Base-by-base conservation (phyloP, 257 asterid genomes). In the Ocimum tenuiflorum region DNA sequence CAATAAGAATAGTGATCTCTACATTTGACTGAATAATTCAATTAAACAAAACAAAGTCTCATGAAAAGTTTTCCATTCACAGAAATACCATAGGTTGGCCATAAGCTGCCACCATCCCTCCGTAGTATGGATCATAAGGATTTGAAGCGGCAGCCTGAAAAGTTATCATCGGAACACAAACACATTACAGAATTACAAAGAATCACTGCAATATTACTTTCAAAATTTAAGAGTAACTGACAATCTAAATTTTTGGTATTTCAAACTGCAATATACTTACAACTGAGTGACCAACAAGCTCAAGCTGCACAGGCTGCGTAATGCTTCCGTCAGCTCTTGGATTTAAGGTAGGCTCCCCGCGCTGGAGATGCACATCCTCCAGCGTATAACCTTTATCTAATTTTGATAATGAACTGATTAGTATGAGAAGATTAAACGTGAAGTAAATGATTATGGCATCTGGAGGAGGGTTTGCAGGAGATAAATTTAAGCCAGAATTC, bases 51-150 rank as follows among this genome's bases (percentile, higher is more conserved):
- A 36, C 8, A 11, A 7, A 13, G 42, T 3, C 42, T 0, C 42
- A 36, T 3, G 12, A 36, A 4, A 36, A 36, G 1, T 0, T 7
- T 8, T 7, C 13, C n/a, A 36, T 7, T 10, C 15, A 63, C 56
- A 15, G 60, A 33, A 85, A 42, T 86, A 86, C 96, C 94, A 86
- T 72, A 60, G 89, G 94, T 64, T 88, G 95, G 31, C 94, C 95
- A 77, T 81, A 88, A 65, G 89, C 79, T 60, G 91, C 82, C 83
- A 88, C 52, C 86, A 87, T 83, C 69, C 89, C 89, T 58, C 94
- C 96, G 61, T 79, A 83, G 75, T 72, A 85, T 31, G 83, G 83
- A 71, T 85, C 88, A 22, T 80, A 85, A 8, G 86, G 85, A 72
- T 74, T 76, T 47, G 91, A 33, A 19, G 84, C 85, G 66, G 84